These are phyloP conservation scores for Pholiota conissans DNA, from an alignment of 768 basidiomycete species.

Conservation along the genomic window DNA sequence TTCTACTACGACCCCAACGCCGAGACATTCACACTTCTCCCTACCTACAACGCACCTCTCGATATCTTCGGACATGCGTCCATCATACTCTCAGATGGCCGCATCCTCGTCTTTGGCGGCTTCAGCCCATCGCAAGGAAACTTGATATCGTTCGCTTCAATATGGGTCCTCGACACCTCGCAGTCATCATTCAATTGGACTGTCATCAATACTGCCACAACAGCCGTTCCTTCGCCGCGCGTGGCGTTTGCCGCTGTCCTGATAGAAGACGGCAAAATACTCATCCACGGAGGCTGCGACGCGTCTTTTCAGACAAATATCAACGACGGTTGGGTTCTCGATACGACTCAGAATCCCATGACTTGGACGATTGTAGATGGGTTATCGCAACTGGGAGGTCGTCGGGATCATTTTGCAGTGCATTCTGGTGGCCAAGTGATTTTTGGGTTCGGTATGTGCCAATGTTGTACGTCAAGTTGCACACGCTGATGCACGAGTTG, in stretches of 20 bases:
- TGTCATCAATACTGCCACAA: slow-evolving; percentile 33
- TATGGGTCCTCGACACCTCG: slow-evolving; percentile 67
- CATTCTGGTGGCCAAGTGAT: slow-evolving; percentile 60
- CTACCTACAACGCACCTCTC: slow-evolving; percentile 57
- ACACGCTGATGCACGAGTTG: background rate
- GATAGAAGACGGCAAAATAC: slow-evolving; percentile 51
- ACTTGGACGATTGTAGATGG: slow-evolving; percentile 54
- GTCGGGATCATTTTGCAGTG: slow-evolving; percentile 77
- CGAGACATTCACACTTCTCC: slow-evolving; percentile 55
- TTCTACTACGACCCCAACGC: slow-evolving; percentile 57
- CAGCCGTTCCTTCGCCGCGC: slow-evolving; percentile 53
- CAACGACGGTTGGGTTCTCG: slow-evolving; percentile 71
- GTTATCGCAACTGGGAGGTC: slow-evolving; percentile 57
- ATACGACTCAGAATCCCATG: slow-evolving; percentile 55
- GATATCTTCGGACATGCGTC: slow-evolving; percentile 75
- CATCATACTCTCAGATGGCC: slow-evolving; percentile 66
- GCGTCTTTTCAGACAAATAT: slow-evolving; percentile 51
- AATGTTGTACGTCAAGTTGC: background rate
- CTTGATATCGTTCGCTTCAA: slow-evolving; percentile 54
- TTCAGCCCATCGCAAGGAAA: slow-evolving; percentile 45
- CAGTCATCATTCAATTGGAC: slow-evolving; percentile 51
- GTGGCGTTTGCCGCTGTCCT: slow-evolving; percentile 60
- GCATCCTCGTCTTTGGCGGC: slow-evolving; percentile 76
- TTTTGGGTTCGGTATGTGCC: slow-evolving; percentile 72
- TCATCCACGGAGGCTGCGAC: slow-evolving; percentile 82